Conservation (phyloP, 1,284 basidiomycete species). For the Pascua sp. region DNA sequence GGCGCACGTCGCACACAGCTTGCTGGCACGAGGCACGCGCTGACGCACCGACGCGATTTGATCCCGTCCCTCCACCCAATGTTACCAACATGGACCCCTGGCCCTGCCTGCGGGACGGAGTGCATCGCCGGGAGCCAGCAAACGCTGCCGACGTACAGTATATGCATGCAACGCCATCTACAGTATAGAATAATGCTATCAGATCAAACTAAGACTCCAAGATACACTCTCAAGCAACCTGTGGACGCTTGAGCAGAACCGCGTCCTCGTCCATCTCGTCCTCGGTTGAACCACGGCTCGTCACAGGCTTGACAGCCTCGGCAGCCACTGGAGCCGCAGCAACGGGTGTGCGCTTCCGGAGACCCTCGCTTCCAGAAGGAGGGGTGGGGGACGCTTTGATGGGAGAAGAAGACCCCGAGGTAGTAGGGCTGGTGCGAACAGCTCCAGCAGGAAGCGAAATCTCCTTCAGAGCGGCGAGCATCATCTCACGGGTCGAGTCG, state of each 20-base stretch:
- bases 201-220: no score
- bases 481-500: conserved; percentile 48
- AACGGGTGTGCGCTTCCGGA: background rate
- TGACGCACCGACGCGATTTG: conserved; percentile 5
- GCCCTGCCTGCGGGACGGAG: no score
- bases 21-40: background rate
- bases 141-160: no score
- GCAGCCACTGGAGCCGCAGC: background rate
- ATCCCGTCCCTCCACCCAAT: background rate
- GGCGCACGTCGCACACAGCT: no score
- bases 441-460: conserved; percentile 33
- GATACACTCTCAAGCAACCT: conserved; percentile 1
- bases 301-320: background rate
- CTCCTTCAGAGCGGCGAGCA: conserved; percentile 48
- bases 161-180: no score
- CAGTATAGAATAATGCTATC: no score
- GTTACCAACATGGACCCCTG: no score
- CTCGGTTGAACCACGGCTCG: conserved; percentile 36
- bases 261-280: conserved; percentile 50
- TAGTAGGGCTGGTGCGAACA: background rate
- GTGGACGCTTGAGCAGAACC: conserved; percentile 44
- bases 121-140: no score
- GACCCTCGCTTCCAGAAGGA: background rate
- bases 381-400: no score
- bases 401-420: background rate